These are phyloP conservation scores for Venturia effusa DNA, from an alignment of 2,329 filamentous ascomycete genomes.

Conservation along the genomic window DNA sequence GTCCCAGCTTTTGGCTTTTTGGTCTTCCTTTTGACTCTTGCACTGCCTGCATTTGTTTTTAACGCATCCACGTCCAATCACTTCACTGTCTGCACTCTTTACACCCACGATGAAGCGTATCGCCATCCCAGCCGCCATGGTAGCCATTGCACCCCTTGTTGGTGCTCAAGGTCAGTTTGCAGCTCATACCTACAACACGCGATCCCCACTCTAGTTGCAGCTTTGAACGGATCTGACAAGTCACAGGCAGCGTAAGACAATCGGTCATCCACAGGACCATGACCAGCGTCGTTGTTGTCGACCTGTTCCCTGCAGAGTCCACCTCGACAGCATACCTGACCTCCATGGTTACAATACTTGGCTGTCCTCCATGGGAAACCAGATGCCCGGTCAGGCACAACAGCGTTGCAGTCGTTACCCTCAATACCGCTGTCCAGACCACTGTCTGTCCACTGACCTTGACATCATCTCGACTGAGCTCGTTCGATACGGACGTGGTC, in stretches of 20 bases:
- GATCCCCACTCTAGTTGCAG: background rate
- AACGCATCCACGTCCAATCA: background rate
- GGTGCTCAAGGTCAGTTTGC: constrained; percentile 4
- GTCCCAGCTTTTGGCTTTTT: constrained; percentile 1
- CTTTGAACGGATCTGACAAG: background rate
- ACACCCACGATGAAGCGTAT: background rate
- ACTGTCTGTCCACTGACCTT: constrained; percentile 33
- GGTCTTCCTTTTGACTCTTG: background rate
- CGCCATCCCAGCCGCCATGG: constrained; percentile 1
- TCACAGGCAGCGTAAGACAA: background rate
- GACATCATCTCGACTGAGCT: constrained; percentile 15
- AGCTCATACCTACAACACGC: background rate
- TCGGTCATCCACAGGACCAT: background rate
- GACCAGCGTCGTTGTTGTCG: constrained; percentile 18
- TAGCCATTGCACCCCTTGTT: background rate
- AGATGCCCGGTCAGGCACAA: constrained; percentile 25
- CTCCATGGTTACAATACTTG: constrained; percentile 30
- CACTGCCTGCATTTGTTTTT: background rate
- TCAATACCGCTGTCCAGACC: constrained; percentile 29
- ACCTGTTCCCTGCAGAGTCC: constrained; percentile 23
- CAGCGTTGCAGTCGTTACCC: constrained; percentile 26
- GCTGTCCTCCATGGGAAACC: constrained; percentile 28
- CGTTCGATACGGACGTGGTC: constrained; percentile 1
- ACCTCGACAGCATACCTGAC: constrained; percentile 33
- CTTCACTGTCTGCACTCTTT: background rate